Evolutionary conservation across 331 rosid genomes (phyloP), one percentile per base, ranked within the genome.

Genomic region (Quercus lobata): DNA sequence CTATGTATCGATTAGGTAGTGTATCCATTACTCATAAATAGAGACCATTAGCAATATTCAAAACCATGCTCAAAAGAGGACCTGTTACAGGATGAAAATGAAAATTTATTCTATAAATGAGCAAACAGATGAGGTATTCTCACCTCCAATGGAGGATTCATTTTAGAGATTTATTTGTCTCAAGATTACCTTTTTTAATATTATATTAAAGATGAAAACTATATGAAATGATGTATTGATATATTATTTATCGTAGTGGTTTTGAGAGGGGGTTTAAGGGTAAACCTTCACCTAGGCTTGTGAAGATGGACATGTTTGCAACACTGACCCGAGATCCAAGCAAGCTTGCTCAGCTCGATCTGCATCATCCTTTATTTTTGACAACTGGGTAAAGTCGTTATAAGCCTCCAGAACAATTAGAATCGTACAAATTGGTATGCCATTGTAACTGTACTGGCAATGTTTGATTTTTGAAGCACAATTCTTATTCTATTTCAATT

Each of bases 291-390:
- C 94, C 96, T 25, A 90, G 99, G 94, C 88, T 95, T 72, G 90
- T 85, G 73, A 95, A 95, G 92, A 90, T 95, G 84, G 92, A 89
- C 85, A 85, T 95, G 75, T 95, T 96, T 75, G 99, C 99, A 8
- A 95, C 96, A 30, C 73, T 91, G 53, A 91, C 97, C 79, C 97
- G 89, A 82, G 94, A 93, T 82, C 97, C 97, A 70, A 88, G 97
- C 80, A 91, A 90, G 88, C 96, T 93, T 82, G 84, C 89, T 69
- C 96, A 88, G 86, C 98, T 91, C 75, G 88, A 90, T 78, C 86
- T 92, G 76, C 97, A 92, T 85, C 95, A 91, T 49, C 97, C 98
- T 71, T 75, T 91, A 44, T 90, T 92, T 69, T 86, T 94, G 83
- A 92, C 85, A 69, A 88, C 97, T 69, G 99, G 99, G 81, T 72